Evolutionary conservation across 208 protist species (phyloP).

Genomic region (Trypanosoma cruzi): DNA sequence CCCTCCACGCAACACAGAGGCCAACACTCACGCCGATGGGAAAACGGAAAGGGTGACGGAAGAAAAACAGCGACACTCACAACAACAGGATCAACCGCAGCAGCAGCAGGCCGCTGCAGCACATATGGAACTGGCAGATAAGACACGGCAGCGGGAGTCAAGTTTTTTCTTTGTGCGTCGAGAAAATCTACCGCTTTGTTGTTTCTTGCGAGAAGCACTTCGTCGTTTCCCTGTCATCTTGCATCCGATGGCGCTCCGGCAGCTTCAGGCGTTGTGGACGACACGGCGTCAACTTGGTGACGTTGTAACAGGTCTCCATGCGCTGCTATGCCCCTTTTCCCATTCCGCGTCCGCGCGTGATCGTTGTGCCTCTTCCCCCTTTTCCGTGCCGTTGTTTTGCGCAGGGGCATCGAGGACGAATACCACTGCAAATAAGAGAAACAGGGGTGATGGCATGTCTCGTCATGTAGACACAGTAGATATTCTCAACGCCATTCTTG

Average conservation of each 20-base stretch:
- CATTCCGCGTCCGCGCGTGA: constrained; percentile 9
- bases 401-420: not conserved
- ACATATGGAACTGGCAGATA: constrained; percentile 10
- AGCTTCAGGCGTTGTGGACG: constrained; percentile 61
- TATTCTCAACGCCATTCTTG: constrained; percentile 51
- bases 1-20: not conserved
- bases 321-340: constrained; percentile 48
- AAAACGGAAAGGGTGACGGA: not conserved
- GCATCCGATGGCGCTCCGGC: constrained; percentile 33
- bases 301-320: constrained; percentile 52
- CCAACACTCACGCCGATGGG: not conserved
- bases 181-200: constrained; percentile 60
- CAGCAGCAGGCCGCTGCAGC: not conserved
- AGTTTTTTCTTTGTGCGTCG: constrained; percentile 64
- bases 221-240: constrained; percentile 66
- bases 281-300: constrained; percentile 60
- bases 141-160: constrained; percentile 31
- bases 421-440: not conserved
- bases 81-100: not conserved
- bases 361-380: not conserved
- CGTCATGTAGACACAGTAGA: constrained; percentile 32
- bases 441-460: not conserved
- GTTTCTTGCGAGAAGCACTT: constrained; percentile 63
- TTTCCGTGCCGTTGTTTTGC: not conserved
- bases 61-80: not conserved